Base-by-base conservation (phyloP, 331 rosid species). In the Cydonia oblonga region DNA sequence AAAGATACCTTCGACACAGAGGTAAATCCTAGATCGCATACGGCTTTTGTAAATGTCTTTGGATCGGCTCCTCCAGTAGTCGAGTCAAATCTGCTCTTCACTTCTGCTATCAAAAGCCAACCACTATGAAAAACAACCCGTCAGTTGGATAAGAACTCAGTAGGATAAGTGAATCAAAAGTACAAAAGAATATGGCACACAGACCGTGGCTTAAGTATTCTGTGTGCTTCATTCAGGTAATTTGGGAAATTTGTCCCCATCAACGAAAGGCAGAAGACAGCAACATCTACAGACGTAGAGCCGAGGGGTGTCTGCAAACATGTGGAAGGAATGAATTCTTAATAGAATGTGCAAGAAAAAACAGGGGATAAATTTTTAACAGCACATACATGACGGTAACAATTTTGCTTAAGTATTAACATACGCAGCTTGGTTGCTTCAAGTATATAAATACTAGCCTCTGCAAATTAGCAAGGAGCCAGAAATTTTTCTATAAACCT, bases 61-160 rank as follows among this genome's bases (percentile, higher is more conserved):
- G 97, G 96, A 42, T 93, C 96, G 29, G 98, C 97, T 81, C 96
- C 98, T 71, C 96, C 96, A 11, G 77, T 91, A 38, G 78, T 86
- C 66, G 92, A 90, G 81, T 93, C 98, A 73, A 93, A 89, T 83
- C 97, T 85, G 82, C 98, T 93, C 79, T 86, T 93, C 3, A 93
- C 98, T 90, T 93, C 98, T 44, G 97, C 90, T 80, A 90, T 93
- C 86, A 93, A 75, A 75, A 93, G 97, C 96, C 95, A 90, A 49
- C 96, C 96, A 68, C 98, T 88, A 75, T 62, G 73, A 59, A 53
- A 32, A 74, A 73, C 67, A 78, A 32, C 30, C 65, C 22, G 30
- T 15, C 68, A 52, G 79, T 83, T 26, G 29, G 38, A 73, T 25
- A 51, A 46, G n/a, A 12, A 44, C 5, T 35, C 59, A 7, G 24